Conservation (phyloP, 352 stramenopile genomes). For the Blastocystis sp. region DNA sequence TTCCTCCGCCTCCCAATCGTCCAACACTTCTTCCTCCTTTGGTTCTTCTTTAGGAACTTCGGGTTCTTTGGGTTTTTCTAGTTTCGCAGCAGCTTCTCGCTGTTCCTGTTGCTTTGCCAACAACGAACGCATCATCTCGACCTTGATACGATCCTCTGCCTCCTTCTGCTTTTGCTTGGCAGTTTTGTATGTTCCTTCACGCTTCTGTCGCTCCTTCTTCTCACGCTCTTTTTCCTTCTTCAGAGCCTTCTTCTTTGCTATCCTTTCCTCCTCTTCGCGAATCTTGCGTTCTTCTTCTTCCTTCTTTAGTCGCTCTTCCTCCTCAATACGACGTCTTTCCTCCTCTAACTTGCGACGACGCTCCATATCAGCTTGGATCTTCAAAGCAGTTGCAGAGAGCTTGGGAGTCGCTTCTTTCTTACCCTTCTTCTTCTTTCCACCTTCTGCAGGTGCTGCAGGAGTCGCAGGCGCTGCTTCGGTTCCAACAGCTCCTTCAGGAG, state of each 20-base stretch:
- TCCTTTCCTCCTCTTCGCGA: conserved; percentile 43
- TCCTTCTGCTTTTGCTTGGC: conserved; percentile 39
- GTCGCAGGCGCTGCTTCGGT: neutral
- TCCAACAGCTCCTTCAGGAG: neutral
- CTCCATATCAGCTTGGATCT: conserved; percentile 3
- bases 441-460: conserved; percentile 60
- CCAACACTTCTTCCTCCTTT: conserved; percentile 69
- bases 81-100: conserved; percentile 66
- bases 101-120: conserved; percentile 66
- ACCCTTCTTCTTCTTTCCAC: conserved; percentile 69
- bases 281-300: conserved; percentile 31
- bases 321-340: neutral
- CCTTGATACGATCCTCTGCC: neutral
- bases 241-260: neutral
- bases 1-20: conserved; percentile 71
- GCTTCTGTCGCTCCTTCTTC: conserved; percentile 25
- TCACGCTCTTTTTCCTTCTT: conserved; percentile 33
- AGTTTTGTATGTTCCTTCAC: conserved; percentile 20
- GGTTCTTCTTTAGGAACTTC: conserved; percentile 67
- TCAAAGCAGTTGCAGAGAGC: conserved; percentile 63
- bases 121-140: conserved; percentile 30
- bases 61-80: conserved; percentile 65
- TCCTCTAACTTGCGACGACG: neutral
- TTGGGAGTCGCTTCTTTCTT: conserved; percentile 66
- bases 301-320: conserved; percentile 28